Percentiles rank a stretch among this genome's conserved stretches.
Evolutionary conservation across 192 early-diverging fungal species (phyloP).

Genomic region (Diversispora epigaea): DNA sequence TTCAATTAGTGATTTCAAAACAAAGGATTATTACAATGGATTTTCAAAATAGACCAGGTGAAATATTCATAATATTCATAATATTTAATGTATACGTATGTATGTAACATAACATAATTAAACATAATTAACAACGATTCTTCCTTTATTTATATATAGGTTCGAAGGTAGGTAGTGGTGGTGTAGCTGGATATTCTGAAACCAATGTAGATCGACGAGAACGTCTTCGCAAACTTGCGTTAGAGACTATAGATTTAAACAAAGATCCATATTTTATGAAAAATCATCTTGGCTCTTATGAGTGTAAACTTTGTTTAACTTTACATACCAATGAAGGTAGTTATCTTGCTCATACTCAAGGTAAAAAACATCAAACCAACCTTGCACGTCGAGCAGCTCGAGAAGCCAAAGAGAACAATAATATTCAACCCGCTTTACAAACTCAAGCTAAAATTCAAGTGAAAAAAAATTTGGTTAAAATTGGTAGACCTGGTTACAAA

Average conservation of each 20-base stretch:
- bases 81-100: not conserved
- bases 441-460: slow-evolving; percentile 45
- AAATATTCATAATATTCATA: too few relatives aligned
- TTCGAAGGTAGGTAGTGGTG: slow-evolving; percentile 85
- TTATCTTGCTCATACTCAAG: slow-evolving; percentile 96
- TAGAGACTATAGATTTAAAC: slow-evolving; percentile 88
- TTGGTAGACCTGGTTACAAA: slow-evolving; percentile 94
- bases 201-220: slow-evolving; percentile 91
- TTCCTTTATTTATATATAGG: slow-evolving; percentile 42
- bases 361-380: slow-evolving; percentile 97
- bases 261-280: slow-evolving; percentile 99
- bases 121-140: not conserved
- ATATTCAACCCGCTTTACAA: slow-evolving; percentile 47
- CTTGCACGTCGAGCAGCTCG: slow-evolving; percentile 83
- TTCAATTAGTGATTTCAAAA: too few relatives aligned
- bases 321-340: slow-evolving; percentile 91
- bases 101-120: too few relatives aligned
- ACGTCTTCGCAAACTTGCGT: slow-evolving; percentile 88
- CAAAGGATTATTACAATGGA: slow-evolving; percentile 1
- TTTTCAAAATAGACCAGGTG: slow-evolving; percentile 28
- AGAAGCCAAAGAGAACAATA: slow-evolving; percentile 72
- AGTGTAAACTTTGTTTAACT: slow-evolving; percentile 82
- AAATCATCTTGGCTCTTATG: slow-evolving; percentile 80
- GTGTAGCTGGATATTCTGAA: slow-evolving; percentile 80
- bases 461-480: slow-evolving; percentile 84